Evolutionary conservation across 805 yeast genomes (phyloP).

Genomic region (Brettanomyces custersianus): DNA sequence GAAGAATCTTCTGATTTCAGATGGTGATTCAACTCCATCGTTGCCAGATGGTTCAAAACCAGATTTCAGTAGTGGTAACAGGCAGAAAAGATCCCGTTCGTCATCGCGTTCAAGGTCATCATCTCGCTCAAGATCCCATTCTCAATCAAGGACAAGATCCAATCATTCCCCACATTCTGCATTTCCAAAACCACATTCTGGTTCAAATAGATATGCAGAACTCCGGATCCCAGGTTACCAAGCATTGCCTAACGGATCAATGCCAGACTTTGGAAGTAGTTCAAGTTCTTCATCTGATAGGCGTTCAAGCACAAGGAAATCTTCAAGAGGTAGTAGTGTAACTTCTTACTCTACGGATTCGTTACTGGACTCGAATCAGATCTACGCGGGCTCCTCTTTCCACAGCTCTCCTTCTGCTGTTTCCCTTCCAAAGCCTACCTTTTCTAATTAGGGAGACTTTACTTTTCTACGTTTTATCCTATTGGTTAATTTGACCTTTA

Average conservation of each 20-base stretch:
- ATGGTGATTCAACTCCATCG: constrained; percentile 9
- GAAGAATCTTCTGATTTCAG: constrained; percentile 11
- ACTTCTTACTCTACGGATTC: constrained; percentile 8
- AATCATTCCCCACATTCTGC: constrained; percentile 5
- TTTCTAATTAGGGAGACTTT: constrained; percentile 18
- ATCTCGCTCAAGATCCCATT: background rate
- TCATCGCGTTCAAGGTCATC: background rate
- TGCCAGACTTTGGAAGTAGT: constrained; percentile 12
- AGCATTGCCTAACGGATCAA: constrained; percentile 11
- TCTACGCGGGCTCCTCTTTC: constrained; percentile 49
- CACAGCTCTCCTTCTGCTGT: constrained; percentile 49
- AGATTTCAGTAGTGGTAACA: constrained; percentile 9
- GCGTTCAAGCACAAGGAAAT: constrained; percentile 1
- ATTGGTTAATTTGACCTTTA: background rate
- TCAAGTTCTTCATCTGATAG: background rate
- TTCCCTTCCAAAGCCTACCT: constrained; percentile 48
- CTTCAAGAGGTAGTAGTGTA: constrained; percentile 7
- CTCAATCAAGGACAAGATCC: constrained; percentile 8
- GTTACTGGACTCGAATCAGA: constrained; percentile 4
- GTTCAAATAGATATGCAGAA: constrained; percentile 4
- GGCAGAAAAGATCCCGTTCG: background rate
- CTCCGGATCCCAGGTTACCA: constrained; percentile 8
- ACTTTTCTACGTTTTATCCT: background rate
- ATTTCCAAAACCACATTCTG: constrained; percentile 3
- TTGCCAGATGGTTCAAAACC: constrained; percentile 14